phyloP scores from a whole-genome alignment of 1,284 basidiomycete genomes.

The Tilletia indica region DNA sequence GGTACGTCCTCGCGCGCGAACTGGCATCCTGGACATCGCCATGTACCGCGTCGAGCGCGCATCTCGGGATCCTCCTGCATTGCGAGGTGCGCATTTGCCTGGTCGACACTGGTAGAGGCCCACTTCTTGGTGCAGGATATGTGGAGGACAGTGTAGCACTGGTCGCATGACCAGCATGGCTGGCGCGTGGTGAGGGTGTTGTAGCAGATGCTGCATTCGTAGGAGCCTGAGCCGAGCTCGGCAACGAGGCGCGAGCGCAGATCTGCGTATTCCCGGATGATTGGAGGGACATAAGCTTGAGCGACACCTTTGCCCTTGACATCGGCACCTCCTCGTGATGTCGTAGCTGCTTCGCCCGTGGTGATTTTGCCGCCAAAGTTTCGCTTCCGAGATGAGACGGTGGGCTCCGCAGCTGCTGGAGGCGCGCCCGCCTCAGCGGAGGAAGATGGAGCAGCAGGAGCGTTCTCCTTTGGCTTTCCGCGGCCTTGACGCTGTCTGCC shows the following conservation, averaged over 20 bases:
- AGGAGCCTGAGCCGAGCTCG: slow-evolving; percentile 46
- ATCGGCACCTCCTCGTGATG: neutral
- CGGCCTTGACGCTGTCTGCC: neutral
- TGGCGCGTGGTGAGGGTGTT: slow-evolving; percentile 42
- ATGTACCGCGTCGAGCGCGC: slow-evolving; percentile 41
- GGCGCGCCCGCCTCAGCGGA: neutral
- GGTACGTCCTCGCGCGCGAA: slow-evolving; percentile 45
- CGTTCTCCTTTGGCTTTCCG: neutral
- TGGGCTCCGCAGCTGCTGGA: neutral
- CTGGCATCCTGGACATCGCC: slow-evolving; percentile 55
- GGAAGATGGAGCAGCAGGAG: neutral
- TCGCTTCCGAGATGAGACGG: neutral
- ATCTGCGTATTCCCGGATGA: slow-evolving; percentile 39
- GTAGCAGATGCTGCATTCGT: slow-evolving; percentile 55
- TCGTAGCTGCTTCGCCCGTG: neutral
- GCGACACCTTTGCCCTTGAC: slow-evolving; percentile 8
- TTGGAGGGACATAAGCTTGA: neutral
- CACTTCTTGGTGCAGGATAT: slow-evolving; percentile 50
- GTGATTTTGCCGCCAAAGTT: slow-evolving; percentile 16
- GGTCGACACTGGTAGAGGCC: slow-evolving; percentile 50
- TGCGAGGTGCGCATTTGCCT: slow-evolving; percentile 50
- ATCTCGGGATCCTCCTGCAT: slow-evolving; percentile 53
- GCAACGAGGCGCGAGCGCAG: slow-evolving; percentile 47
- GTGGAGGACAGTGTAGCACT: slow-evolving; percentile 52
- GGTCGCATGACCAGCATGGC: slow-evolving; percentile 50